These are phyloP conservation scores for Fusarium bulbicola DNA, from an alignment of 2,329 filamentous ascomycete species.

Conservation along the genomic window DNA sequence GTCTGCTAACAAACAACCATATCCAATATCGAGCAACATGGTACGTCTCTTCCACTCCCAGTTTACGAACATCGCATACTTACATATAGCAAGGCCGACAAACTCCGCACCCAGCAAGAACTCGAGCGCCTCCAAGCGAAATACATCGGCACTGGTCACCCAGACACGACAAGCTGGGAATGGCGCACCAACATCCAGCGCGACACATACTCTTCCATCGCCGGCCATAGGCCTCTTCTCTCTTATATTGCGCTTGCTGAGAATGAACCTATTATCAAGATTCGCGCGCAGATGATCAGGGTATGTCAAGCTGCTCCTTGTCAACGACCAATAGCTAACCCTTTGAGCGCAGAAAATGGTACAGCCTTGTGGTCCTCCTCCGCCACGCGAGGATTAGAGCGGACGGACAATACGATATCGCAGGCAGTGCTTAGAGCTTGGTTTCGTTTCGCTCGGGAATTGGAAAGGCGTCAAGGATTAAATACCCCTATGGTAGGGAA, in stretches of 20 bases:
- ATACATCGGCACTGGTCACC: conserved; percentile 94
- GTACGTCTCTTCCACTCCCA: conserved; percentile 10
- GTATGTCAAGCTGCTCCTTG: conserved; percentile 48
- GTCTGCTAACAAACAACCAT: neutral
- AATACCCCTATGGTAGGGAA: conserved; percentile 37
- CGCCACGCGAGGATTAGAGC: conserved; percentile 61
- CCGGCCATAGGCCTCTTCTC: conserved; percentile 88
- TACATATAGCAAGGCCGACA: conserved; percentile 77
- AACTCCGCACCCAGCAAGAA: conserved; percentile 96
- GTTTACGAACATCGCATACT: neutral
- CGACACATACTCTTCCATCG: conserved; percentile 88
- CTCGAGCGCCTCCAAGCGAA: conserved; percentile 96
- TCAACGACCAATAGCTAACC: neutral
- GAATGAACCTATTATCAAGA: conserved; percentile 83
- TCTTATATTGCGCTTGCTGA: conserved; percentile 90
- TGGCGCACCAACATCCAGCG: conserved; percentile 96
- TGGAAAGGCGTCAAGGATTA: conserved; percentile 36
- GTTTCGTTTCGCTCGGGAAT: conserved; percentile 6
- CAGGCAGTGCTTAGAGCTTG: neutral
- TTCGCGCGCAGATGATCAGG: conserved; percentile 82
- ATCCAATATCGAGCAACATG: conserved; percentile 29
- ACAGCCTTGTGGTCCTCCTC: conserved; percentile 68
- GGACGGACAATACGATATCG: neutral
- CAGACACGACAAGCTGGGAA: conserved; percentile 97
- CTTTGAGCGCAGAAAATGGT: conserved; percentile 68